phyloP scores from a whole-genome alignment of 305 asterid species.

The Fraxinus dipetala region DNA sequence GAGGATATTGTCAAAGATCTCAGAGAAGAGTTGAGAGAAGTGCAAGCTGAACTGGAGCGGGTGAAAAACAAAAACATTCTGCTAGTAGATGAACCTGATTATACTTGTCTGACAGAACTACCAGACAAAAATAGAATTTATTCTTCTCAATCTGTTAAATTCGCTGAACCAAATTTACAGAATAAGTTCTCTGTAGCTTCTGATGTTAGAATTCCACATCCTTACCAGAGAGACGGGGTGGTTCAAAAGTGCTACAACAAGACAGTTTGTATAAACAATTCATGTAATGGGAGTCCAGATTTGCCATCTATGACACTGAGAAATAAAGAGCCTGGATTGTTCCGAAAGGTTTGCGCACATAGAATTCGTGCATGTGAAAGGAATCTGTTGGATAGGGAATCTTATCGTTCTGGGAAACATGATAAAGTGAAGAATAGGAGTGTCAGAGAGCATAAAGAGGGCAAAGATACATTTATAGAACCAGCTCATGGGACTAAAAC shows the following conservation, averaged over 20 bases:
- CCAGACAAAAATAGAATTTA: slow-evolving; percentile 24
- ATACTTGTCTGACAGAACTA: slow-evolving; percentile 24
- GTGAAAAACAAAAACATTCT: slow-evolving; percentile 38
- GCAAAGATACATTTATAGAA: slow-evolving; percentile 21
- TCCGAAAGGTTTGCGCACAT: slow-evolving; percentile 68
- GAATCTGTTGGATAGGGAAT: slow-evolving; percentile 33
- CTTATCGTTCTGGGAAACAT: slow-evolving; percentile 32
- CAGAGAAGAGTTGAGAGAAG: slow-evolving; percentile 69
- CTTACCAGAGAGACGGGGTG: slow-evolving; percentile 26
- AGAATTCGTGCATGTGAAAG: slow-evolving; percentile 75
- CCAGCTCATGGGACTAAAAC: slow-evolving; percentile 19
- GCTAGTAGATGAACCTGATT: slow-evolving; percentile 28
- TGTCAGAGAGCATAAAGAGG: slow-evolving; percentile 15
- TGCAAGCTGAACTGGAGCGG: slow-evolving; percentile 56
- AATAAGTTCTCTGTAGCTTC: slow-evolving; percentile 28
- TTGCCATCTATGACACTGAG: slow-evolving; percentile 61
- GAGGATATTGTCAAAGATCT: slow-evolving; percentile 88
- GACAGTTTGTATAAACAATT: slow-evolving; percentile 33
- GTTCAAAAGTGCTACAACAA: slow-evolving; percentile 17
- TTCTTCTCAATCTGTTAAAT: slow-evolving; percentile 25
- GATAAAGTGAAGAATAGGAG: slow-evolving; percentile 24
- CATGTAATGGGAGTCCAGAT: slow-evolving; percentile 38
- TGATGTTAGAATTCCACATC: slow-evolving; percentile 25
- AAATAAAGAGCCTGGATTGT: slow-evolving; percentile 53
- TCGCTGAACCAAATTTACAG: slow-evolving; percentile 31